Percentiles rank a stretch among this genome's conserved stretches.
Evolutionary conservation across 345 rosid species (phyloP).

Genomic region (Murraya paniculata): DNA sequence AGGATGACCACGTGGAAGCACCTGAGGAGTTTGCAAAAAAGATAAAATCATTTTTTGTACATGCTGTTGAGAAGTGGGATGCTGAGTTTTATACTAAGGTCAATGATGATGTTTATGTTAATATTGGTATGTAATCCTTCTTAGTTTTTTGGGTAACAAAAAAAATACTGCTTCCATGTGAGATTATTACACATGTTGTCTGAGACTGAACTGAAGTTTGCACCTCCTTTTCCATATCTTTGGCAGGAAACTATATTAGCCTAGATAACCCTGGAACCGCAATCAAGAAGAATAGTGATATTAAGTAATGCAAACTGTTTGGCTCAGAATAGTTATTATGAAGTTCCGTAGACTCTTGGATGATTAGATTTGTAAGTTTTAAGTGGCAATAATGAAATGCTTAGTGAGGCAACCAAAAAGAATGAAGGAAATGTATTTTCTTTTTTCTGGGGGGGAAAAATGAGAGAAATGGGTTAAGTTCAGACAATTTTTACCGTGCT

Average conservation of each 20-base stretch:
- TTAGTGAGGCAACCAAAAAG: neutral
- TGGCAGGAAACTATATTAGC: neutral
- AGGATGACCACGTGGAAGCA: slow-evolving; percentile 66
- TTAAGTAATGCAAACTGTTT: neutral
- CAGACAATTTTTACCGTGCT: neutral
- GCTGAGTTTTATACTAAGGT: slow-evolving; percentile 74
- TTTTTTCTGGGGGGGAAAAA: neutral
- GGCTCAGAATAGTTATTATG: neutral
- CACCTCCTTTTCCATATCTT: neutral
- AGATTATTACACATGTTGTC: neutral
- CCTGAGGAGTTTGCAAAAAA: slow-evolving; percentile 49
- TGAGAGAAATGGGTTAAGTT: neutral
- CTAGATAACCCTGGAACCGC: neutral
- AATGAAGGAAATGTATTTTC: neutral
- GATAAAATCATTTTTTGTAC: slow-evolving; percentile 45
- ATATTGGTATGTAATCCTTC: slow-evolving; percentile 51
- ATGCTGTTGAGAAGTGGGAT: slow-evolving; percentile 62
- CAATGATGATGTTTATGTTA: slow-evolving; percentile 76
- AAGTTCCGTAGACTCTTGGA: neutral
- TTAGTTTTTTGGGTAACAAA: slow-evolving; percentile 8
- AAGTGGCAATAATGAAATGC: neutral
- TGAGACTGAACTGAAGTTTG: neutral
- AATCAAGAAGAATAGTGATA: neutral
- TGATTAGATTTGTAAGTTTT: neutral
- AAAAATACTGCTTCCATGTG: neutral